Conservation (phyloP, 345 rosid species). For the Brassica rapa region DNA sequence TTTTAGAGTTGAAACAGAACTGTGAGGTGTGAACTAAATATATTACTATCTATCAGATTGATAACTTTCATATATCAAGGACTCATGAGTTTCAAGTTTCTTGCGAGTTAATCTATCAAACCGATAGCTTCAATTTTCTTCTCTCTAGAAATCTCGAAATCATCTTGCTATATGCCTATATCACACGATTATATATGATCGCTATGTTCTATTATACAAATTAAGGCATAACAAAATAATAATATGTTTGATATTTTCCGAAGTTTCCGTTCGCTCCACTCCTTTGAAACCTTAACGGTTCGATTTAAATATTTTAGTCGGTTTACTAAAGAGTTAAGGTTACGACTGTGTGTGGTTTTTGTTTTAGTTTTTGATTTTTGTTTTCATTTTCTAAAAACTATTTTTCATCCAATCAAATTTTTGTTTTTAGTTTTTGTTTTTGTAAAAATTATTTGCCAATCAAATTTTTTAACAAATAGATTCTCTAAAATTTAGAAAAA, state of each 20-base stretch:
- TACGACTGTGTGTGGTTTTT: no score
- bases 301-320: not conserved
- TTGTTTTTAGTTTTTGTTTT: no score
- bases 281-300: not conserved
- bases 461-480: no score
- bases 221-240: not conserved
- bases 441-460: no score
- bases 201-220: not conserved
- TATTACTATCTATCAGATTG: not conserved
- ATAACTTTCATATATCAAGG: no score
- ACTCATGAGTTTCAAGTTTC: not conserved
- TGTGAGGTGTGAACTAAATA: not conserved
- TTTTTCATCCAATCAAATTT: no score
- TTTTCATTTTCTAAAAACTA: no score
- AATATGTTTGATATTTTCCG: not conserved
- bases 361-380: no score
- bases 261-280: not conserved
- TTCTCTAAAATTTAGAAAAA: no score
- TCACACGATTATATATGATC: not conserved
- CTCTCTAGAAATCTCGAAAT: not conserved
- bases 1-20: not conserved
- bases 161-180: not conserved
- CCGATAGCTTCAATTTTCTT: not conserved
- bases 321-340: not conserved
- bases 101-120: not conserved